Evolutionary conservation across 805 yeast genomes (phyloP), one percentile per base, ranked within the genome.

Genomic region (Candida gorgasii): DNA sequence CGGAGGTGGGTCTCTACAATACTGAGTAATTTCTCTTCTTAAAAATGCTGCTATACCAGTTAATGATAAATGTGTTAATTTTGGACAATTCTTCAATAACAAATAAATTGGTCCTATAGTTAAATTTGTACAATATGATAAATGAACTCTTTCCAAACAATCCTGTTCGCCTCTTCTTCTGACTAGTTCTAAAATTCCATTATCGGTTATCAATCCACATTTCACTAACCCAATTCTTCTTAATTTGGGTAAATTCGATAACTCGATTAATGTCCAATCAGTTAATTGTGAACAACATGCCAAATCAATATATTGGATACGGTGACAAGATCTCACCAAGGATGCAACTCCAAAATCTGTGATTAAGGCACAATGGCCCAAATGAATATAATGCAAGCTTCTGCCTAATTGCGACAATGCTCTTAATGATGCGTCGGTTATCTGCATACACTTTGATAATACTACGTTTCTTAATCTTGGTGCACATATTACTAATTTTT

Each of bases 251-350:
- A 92, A 71, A 36, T 78, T 78, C 2, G 95, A 79, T 49, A 92
- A 69, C 54, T 84, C 95, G 31, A 78, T 74, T 31, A 93, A 77
- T 1, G 96, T 81, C 53, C 80, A 77, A 65, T 93, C 88, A 2
- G 98, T 89, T 42, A 92, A 73, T 60, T 88, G 95, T 1, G 84
- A 73, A 61, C 99, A 92, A 63, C 97, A 90, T 12, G 98, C 98
- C 46, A 93, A 78, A 65, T 92, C 99, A 49, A 92, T 88, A 61
- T 90, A 92, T 55, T 88, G 95, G 44, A 92, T 80, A 45, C 96
- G 73, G 44, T 85, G 86, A 57, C 98, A 93, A 36, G 77, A 75
- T 49, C 84, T 76, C 9, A 88, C 86, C 46, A 92, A 70, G 8
- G 78, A 73, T 20, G 79, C 76, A 13, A 93, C 93, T 15, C 97